Conservation (phyloP, 345 rosid genomes). For the Clausena lansium region DNA sequence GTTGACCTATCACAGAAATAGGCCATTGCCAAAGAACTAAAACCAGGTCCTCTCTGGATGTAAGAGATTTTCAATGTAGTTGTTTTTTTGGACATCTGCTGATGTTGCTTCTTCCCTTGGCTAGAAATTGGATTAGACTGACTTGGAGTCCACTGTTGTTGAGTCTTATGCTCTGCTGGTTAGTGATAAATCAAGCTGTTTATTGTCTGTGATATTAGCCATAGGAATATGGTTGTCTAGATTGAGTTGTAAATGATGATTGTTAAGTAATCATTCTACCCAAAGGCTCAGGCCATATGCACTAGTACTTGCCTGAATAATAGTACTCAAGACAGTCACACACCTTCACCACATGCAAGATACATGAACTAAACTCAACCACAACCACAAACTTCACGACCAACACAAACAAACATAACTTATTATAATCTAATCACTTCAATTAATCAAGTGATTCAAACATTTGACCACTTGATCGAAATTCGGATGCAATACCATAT, state of each 20-base stretch:
- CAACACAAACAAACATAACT: not conserved
- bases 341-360: not conserved
- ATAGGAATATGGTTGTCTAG: not conserved
- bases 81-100: slow-evolving; percentile 36
- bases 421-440: not conserved
- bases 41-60: too few species aligned
- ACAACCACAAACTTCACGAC: not conserved
- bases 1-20: too few species aligned
- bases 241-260: not conserved
- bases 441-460: not conserved
- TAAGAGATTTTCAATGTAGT: too few species aligned
- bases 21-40: too few species aligned
- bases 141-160: slow-evolving; percentile 44
- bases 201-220: not conserved
- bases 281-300: not conserved
- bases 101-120: slow-evolving; percentile 59
- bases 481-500: not conserved
- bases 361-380: not conserved
- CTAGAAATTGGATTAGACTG: slow-evolving; percentile 69
- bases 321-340: not conserved
- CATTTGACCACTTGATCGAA: not conserved
- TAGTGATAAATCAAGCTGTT: not conserved
- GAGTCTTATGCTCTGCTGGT: not conserved
- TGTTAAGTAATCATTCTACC: not conserved
- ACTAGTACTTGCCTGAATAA: not conserved